These are phyloP conservation scores for Fragosphaeria purpurea DNA, from an alignment of 2,329 filamentous ascomycete genomes.

Conservation along the genomic window DNA sequence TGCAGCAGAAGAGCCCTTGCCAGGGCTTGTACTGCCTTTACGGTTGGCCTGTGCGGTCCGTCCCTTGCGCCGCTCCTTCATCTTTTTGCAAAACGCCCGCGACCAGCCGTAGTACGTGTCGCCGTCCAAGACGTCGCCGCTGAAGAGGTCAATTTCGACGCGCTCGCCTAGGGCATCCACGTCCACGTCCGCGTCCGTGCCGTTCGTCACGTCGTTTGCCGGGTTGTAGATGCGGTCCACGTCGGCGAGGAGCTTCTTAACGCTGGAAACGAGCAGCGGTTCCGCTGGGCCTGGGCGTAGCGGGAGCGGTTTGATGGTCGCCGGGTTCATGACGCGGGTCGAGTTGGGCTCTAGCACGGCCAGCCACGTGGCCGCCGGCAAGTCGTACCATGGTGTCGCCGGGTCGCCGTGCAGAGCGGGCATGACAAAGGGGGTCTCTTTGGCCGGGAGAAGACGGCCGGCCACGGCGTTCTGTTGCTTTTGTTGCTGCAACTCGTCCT, in stretches of 20 bases:
- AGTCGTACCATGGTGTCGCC: conserved; percentile 65
- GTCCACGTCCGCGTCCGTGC: conserved; percentile 39
- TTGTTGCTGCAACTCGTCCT: conserved; percentile 2
- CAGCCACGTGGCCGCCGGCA: conserved; percentile 73
- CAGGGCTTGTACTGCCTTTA: neutral
- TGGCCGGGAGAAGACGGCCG: conserved; percentile 23
- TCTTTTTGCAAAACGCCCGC: conserved; percentile 66
- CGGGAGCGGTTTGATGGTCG: conserved; percentile 60
- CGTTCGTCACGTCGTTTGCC: conserved; percentile 33
- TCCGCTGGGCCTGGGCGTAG: conserved; percentile 60
- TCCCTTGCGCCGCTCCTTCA: conserved; percentile 48
- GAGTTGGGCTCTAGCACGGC: conserved; percentile 70
- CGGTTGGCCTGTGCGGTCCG: conserved; percentile 1
- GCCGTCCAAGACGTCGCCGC: conserved; percentile 51
- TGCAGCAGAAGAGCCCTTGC: neutral
- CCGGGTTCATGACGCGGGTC: conserved; percentile 60
- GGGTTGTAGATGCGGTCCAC: conserved; percentile 54
- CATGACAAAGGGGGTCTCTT: conserved; percentile 56
- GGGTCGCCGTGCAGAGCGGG: conserved; percentile 69
- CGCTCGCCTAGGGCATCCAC: conserved; percentile 68
- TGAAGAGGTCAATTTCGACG: conserved; percentile 54
- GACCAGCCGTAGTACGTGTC: conserved; percentile 89
- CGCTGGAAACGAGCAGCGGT: conserved; percentile 52
- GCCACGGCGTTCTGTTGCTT: neutral
- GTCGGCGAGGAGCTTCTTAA: conserved; percentile 61